phyloP scores from a whole-genome alignment of 2,329 filamentous ascomycete genomes.

The Sarocladium brachiariae region DNA sequence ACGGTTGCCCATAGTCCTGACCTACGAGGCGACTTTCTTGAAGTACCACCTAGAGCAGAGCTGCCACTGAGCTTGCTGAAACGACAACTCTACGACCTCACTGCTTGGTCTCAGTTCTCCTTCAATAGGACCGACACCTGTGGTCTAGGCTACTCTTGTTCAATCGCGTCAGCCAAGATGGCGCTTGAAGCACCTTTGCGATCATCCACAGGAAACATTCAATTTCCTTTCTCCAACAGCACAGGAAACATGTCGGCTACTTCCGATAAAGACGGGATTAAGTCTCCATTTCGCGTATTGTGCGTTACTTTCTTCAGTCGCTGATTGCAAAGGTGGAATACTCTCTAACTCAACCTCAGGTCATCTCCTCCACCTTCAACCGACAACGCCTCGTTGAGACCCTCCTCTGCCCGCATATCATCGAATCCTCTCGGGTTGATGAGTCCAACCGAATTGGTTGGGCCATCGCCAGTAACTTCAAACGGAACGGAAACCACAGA shows the following conservation, averaged over 20 bases:
- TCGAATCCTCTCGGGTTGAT: constrained; percentile 49
- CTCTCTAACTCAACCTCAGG: constrained; percentile 16
- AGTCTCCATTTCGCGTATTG: constrained; percentile 45
- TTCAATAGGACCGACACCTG: neutral
- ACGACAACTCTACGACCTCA: neutral
- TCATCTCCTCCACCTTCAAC: constrained; percentile 29
- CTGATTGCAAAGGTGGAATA: neutral
- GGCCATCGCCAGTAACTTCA: constrained; percentile 78
- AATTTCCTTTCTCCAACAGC: constrained; percentile 34
- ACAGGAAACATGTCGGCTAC: constrained; percentile 48
- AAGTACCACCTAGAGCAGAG: neutral
- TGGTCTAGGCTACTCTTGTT: neutral
- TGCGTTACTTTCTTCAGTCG: constrained; percentile 27
- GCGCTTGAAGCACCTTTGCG: constrained; percentile 48
- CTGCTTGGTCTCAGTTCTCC: neutral
- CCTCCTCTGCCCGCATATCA: constrained; percentile 40
- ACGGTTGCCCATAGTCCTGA: constrained; percentile 2
- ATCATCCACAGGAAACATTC: constrained; percentile 49
- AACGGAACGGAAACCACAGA: constrained; percentile 78
- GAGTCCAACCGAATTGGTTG: constrained; percentile 63
- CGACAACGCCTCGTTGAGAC: constrained; percentile 44
- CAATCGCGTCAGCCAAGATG: constrained; percentile 18
- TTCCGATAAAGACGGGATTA: constrained; percentile 42
- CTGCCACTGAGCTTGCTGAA: neutral
- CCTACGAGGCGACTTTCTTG: constrained; percentile 1